Evolutionary conservation across 768 basidiomycete genomes (phyloP).

Genomic region (Suillus cothurnatus): DNA sequence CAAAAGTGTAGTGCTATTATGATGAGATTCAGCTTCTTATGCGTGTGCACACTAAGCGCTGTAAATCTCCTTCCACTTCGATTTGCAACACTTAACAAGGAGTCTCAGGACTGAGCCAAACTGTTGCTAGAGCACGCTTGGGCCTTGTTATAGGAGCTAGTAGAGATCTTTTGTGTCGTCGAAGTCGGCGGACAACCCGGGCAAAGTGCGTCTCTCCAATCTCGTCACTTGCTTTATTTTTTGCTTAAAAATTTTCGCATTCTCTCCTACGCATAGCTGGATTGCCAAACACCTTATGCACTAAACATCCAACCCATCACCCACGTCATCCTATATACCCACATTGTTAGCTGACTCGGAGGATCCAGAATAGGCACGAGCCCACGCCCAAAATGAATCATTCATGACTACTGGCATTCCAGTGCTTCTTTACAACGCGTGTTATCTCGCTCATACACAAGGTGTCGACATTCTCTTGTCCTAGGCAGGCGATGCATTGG

Average conservation of each 20-base stretch:
- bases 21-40: not conserved
- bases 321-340: constrained; percentile 7
- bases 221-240: not conserved
- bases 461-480: constrained; percentile 71
- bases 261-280: constrained; percentile 47
- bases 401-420: constrained; percentile 84
- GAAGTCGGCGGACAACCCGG: too few relatives aligned
- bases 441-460: constrained; percentile 64
- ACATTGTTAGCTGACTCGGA: constrained; percentile 28
- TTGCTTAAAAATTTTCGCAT: constrained; percentile 4
- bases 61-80: too few relatives aligned
- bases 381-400: constrained; percentile 39
- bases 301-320: constrained; percentile 48
- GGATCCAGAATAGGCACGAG: constrained; percentile 21
- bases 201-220: constrained; percentile 55
- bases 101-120: too few relatives aligned
- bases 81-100: too few relatives aligned
- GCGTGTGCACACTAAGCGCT: too few relatives aligned
- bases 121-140: too few relatives aligned
- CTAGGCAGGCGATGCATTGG: constrained; percentile 74
- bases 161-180: too few relatives aligned
- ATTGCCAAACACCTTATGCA: constrained; percentile 68
- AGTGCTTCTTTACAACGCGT: constrained; percentile 80
- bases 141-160: too few relatives aligned
- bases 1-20: too few relatives aligned